A percentile compares a stretch with the other conserved stretches of the same genome.
Evolutionary conservation across 495 filamentous ascomycete genomes (phyloP).

Genomic region (Jackrogersella minutella): DNA sequence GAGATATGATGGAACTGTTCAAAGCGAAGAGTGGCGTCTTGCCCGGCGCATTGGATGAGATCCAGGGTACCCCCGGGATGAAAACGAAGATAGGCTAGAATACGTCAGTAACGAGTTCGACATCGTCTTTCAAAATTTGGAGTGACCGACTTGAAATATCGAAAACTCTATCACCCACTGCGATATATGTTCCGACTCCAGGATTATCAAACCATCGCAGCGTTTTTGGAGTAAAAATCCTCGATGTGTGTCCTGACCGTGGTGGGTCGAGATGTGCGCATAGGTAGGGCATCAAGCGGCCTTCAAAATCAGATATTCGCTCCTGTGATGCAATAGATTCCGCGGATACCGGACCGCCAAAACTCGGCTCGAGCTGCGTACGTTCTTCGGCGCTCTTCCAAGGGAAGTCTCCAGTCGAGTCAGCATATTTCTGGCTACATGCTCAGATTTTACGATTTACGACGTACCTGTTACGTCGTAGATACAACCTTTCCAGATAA

Average conservation of each 20-base stretch:
- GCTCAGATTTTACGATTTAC: not conserved
- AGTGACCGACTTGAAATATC: slow-evolving; percentile 19
- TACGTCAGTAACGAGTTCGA: not conserved
- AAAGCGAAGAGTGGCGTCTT: slow-evolving; percentile 6
- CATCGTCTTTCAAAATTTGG: not conserved
- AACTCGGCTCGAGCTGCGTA: not conserved
- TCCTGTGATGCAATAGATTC: not conserved
- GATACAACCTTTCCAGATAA: not conserved
- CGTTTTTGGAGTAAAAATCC: slow-evolving; percentile 9
- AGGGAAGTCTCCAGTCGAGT: slow-evolving; percentile 7
- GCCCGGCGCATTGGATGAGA: not conserved
- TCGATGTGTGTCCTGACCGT: not conserved
- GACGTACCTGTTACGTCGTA: slow-evolving; percentile 20
- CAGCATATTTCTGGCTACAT: not conserved
- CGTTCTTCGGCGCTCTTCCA: not conserved
- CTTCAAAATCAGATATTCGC: not conserved
- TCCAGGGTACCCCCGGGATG: slow-evolving; percentile 11
- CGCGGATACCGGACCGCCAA: not conserved
- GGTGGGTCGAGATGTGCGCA: slow-evolving; percentile 5
- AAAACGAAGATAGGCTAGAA: slow-evolving; percentile 11
- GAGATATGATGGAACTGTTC: not conserved
- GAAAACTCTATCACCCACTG: slow-evolving; percentile 1
- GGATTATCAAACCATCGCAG: slow-evolving; percentile 24
- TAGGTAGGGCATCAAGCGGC: not conserved
- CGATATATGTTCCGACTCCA: slow-evolving; percentile 6